Evolutionary conservation across 305 asterid species (phyloP), one percentile per base, ranked within the genome.

Genomic region (Rubia occidens): DNA sequence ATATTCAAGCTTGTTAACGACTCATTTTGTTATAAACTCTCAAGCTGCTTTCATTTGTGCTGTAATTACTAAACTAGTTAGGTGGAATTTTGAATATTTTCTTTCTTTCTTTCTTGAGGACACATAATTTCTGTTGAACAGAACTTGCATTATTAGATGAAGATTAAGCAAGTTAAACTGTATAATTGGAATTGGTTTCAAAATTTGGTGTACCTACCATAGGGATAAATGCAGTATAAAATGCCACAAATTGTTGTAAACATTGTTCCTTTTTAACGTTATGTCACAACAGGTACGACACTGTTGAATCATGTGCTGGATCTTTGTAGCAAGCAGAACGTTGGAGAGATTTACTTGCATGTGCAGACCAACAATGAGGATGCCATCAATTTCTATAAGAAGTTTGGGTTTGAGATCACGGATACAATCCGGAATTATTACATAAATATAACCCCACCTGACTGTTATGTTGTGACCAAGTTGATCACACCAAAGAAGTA

Each of bases 361-460:
- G 95, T 88, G 79, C 96, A 88, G 87, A 94, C 95, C 8, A 90
- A 85, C 81, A 94, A 90, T n/a, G 95, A 93, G 15, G 95, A 94
- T 14, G 98, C 91, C 72, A 94, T 94, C 82, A 87, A 85, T 67
- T 94, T 90, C 84, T 94, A 90, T 83, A 79, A 84, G 89, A 93
- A 90, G 77, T 90, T 89, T 11, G 95, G 88, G 44, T 94, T 94
- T 44, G 95, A 87, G 78, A 87, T 90, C 79, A 87, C 97, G 17
- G 93, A 83, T 15, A 90, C 93, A 40, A 89, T 94, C 79, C 84
- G 78, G 66, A 90, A 90, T 81, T 90, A 90, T 45, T 90, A 90
- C 72, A 84, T 87, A 66, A 93, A 93, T 69, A 90, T 90, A n/a
- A 87, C 93, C 17, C 97, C 97, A 40, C 95, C 97, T 18, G 92